phyloP scores from a whole-genome alignment of 169 alveolate genomes.

The Blepharisma undulans region DNA sequence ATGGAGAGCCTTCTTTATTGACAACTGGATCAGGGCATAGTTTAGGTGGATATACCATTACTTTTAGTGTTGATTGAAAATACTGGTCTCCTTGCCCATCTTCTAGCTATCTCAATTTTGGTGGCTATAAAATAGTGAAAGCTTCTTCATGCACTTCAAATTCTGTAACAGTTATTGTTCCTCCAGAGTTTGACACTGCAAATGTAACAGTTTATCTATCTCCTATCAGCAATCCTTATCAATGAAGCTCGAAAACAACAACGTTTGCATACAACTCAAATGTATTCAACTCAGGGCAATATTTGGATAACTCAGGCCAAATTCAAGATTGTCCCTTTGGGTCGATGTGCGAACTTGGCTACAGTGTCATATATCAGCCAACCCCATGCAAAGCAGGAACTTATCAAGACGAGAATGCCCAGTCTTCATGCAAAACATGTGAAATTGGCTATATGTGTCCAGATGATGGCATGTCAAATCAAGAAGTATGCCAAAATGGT shows the following conservation, averaged over 20 bases:
- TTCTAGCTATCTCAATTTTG: not conserved
- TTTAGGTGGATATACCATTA: not conserved
- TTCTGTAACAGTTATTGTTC: not conserved
- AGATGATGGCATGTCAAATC: slow-evolving; percentile 36
- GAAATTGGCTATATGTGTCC: slow-evolving; percentile 50
- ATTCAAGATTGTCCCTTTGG: slow-evolving; percentile 8
- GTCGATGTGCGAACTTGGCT: not conserved
- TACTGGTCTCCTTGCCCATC: not conserved
- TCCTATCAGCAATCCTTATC: not conserved
- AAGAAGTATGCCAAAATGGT: slow-evolving; percentile 43
- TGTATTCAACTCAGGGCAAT: not conserved
- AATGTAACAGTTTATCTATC: not conserved
- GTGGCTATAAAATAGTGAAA: not conserved
- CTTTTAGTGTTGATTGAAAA: not conserved
- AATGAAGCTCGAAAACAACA: not conserved
- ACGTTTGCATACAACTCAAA: not conserved
- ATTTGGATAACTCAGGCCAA: not conserved
- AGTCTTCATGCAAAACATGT: slow-evolving; percentile 35
- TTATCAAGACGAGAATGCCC: slow-evolving; percentile 40
- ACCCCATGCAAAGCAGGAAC: slow-evolving; percentile 46
- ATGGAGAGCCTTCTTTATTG: not conserved
- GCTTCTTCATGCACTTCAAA: not conserved
- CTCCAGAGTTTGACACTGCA: not conserved
- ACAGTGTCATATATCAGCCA: not conserved
- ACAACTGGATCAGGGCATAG: not conserved